phyloP scores from a whole-genome alignment of 345 rosid genomes.

The Rhizophora apiculata region DNA sequence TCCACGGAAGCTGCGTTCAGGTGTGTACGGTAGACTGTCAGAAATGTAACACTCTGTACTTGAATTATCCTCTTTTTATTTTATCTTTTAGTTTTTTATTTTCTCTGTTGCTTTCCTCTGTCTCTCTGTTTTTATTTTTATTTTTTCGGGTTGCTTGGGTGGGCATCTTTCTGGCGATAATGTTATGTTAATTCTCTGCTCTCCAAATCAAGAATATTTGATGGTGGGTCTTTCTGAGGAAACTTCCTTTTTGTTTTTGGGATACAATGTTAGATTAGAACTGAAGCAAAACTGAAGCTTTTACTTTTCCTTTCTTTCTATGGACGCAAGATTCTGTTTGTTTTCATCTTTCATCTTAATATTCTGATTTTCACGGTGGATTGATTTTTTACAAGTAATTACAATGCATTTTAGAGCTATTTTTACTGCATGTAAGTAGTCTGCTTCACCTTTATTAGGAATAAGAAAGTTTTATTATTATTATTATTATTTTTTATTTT shows the following conservation, averaged over 20 bases:
- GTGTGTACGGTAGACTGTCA: conserved; percentile 41
- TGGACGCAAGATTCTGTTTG: conserved; percentile 45
- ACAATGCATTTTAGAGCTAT: conserved; percentile 10
- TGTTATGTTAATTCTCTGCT: neutral
- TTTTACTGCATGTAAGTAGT: conserved; percentile 18
- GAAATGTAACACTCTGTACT: no score
- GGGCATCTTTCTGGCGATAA: no score
- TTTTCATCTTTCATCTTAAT: conserved; percentile 22
- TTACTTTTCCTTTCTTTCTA: conserved; percentile 43
- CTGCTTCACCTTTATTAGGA: conserved; percentile 22
- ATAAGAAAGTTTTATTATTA: conserved; percentile 16
- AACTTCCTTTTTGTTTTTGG: conserved; percentile 38
- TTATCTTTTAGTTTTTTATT: no score
- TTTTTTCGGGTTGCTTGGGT: neutral
- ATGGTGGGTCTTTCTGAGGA: conserved; percentile 39
- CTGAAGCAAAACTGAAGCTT: conserved; percentile 45
- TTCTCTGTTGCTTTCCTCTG: no score
- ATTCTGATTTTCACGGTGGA: conserved; percentile 27
- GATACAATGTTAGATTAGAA: conserved; percentile 32
- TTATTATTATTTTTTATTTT: neutral
- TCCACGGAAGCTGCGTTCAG: conserved; percentile 96
- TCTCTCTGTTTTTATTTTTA: neutral
- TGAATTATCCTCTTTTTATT: no score
- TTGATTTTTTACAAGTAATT: conserved; percentile 22
- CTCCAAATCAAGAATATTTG: conserved; percentile 13